Percentiles rank a stretch among this genome's conserved stretches.
phyloP scores from a whole-genome alignment of 495 filamentous ascomycete genomes.

The Aspergillus carlsbadensis region DNA sequence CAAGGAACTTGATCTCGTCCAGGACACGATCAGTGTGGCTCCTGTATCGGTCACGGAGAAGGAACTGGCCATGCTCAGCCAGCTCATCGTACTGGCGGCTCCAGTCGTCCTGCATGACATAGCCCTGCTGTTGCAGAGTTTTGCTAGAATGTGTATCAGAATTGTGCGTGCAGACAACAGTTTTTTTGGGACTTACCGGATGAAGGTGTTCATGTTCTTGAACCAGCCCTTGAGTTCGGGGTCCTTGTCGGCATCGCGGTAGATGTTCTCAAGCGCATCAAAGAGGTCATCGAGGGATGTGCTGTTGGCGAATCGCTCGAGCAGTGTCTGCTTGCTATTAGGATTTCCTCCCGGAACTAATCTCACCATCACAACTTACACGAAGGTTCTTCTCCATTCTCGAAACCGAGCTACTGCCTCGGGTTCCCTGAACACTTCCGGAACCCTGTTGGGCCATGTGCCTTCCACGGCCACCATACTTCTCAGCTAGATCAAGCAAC shows the following conservation, averaged over 20 bases:
- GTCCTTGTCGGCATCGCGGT: constrained; percentile 86
- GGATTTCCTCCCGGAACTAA: constrained; percentile 10
- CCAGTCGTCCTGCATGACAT: constrained; percentile 80
- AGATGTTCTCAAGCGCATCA: constrained; percentile 81
- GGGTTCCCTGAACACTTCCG: constrained; percentile 68
- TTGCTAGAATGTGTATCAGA: constrained; percentile 37
- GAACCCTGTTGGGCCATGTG: constrained; percentile 59
- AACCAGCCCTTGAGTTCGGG: constrained; percentile 90
- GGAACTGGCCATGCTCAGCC: constrained; percentile 82
- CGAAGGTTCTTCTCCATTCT: constrained; percentile 78
- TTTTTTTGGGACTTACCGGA: constrained; percentile 48
- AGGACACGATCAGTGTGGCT: constrained; percentile 83
- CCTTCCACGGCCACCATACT: constrained; percentile 76
- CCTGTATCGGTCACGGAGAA: constrained; percentile 86
- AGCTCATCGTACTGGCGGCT: constrained; percentile 80
- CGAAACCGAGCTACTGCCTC: constrained; percentile 56
- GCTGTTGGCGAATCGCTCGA: constrained; percentile 94
- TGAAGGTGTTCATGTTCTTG: constrained; percentile 69
- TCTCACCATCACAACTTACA: constrained; percentile 39
- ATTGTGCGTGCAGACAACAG: not conserved
- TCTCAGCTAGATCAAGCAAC: constrained; percentile 77
- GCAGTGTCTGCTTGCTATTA: constrained; percentile 65
- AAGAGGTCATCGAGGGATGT: constrained; percentile 86
- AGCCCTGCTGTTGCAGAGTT: constrained; percentile 85
- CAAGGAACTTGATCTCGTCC: constrained; percentile 88